Evolutionary conservation across 805 yeast species (phyloP), one percentile per base, ranked within the genome.

Genomic region (Teunomyces aglyptinius): DNA sequence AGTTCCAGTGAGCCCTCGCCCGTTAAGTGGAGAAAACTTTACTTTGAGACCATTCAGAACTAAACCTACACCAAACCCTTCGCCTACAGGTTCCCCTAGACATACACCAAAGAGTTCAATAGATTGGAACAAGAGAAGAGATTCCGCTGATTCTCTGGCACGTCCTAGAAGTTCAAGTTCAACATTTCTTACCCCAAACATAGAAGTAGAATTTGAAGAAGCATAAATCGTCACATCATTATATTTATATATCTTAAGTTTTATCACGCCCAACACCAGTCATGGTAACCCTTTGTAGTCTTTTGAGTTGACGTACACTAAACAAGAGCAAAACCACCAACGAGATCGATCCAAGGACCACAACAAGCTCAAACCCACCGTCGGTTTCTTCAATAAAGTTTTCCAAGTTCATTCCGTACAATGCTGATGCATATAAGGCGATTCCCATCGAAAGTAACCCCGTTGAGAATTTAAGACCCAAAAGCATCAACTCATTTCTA

Each of bases 341-440:
- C 3, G 67, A 43, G 7, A 79, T 58, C 2, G 82, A 68, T 0
- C 84, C 70, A 1, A 73, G 49, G 1, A 74, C 63, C 5, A 81
- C 61, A 5, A 70, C 62, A 5, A 57, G 36, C 49, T 68, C 71
- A 60, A 89, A 87, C 27, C 97, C 97, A 52, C 77, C 75, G 46
- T 78, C 77, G 1, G 82, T 70, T 47, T 90, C 96, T 62, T 94
- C 99, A 18, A 94, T 83, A 34, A 87, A 90, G 66, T 92, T 94
- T 59, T 86, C 89, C 63, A 94, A 71, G 65, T 94, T 94, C 99
- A 94, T 94, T 29, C 99, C 99, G 64, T 91, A 94, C 8, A 89
- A 70, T 0, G 97, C 86, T 1, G 96, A 94, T 12, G 89, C 62
- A 53, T 87, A 88, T 39, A 95, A 70, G 1, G 94, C 85, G 12